Evolutionary conservation across 257 asterid species (phyloP), one percentile per base, ranked within the genome.

Genomic region (Lantana camara): DNA sequence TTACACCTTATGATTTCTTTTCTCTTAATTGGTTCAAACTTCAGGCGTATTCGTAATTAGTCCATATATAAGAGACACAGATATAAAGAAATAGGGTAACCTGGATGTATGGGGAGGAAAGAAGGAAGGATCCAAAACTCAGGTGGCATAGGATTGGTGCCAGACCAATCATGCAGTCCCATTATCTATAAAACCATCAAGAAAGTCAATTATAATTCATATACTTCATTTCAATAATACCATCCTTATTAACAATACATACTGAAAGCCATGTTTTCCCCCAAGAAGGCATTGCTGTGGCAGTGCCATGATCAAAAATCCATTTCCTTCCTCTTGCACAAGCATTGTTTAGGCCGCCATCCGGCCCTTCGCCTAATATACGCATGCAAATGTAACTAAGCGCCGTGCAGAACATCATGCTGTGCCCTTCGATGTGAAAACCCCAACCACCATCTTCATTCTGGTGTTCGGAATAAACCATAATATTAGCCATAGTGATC

Each of bases 391-490:
- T 81, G 80, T 88, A 88, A 71, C 69, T 83, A 11, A 88, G 81
- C 1, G 79, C 56, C 1, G 96, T 88, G 57, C 96, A 77, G 61
- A 88, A 85, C 96, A 88, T 88, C 4, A 83, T 59, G 85, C 96
- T 88, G 41, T 83, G 94, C 7, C 96, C 96, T 77, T 83, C 91
- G 35, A 88, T 76, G 69, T 88, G 96, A 13, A 85, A 57, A 10
- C 96, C 96, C 96, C 96, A 88, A 1, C 96, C 96, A 53, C 96
- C 96, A 37, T 88, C 96, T 77, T 79, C 87, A 13, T 88, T 88
- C 94, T 87, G 68, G n/a, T n/a, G n/a, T n/a, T n/a, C n/a, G n/a
- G n/a, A n/a, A n/a, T n/a, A n/a, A n/a, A n/a, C n/a, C n/a, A n/a
- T n/a, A n/a, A n/a, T n/a, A n/a, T n/a, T n/a, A n/a, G n/a, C n/a